Evolutionary conservation across 495 filamentous ascomycete genomes (phyloP), one percentile per base, ranked within the genome.

Genomic region (Choiromyces venosus): DNA sequence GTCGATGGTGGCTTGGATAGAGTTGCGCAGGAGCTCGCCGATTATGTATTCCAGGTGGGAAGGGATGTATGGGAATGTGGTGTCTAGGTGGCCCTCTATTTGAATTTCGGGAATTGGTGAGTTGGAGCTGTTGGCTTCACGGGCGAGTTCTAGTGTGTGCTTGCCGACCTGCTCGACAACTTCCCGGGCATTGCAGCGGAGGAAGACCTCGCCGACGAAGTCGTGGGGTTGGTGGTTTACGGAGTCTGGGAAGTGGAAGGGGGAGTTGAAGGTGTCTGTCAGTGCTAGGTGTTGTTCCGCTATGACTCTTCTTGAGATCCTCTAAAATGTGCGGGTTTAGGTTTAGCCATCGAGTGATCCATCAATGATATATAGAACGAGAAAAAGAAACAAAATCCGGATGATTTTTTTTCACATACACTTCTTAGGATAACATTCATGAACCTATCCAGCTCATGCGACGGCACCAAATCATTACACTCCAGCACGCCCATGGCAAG

Each of bases 41-140:
- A 98, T 88, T 78, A 98, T 97, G 81, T 98, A 99, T 83, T 99
- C 93, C 67, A 99, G 86, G 81, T 98, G 96, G 77, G 91, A 94
- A 29, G 96, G 87, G 73, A 98, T 98, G 75, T 97, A 99, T 2
- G 96, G 96, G 81, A 99, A 98, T 12, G 90, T 97, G 0, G 93
- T 93, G 9, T 92, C 88, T 8, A 94, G 83, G 79, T 98, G 93
- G 14, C 95, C 95, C 76, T 91, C 87, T 67, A 99, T 86, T n/a
- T 85, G 86, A 82, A 99, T 91, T 71, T 91, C 88, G 21, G 95
- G 95, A 1, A 99, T 86, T 39, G 86, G 83, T 7, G 87, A 83
- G 67, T 88, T 85, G 7, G 89, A 84, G 1, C 91, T 91, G 75
- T 94, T 93, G 42, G 89, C 91, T 72, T 90, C 86, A 67, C 85